Base-by-base conservation (phyloP, 2,329 filamentous ascomycete genomes). In the Huntiella decipiens region DNA sequence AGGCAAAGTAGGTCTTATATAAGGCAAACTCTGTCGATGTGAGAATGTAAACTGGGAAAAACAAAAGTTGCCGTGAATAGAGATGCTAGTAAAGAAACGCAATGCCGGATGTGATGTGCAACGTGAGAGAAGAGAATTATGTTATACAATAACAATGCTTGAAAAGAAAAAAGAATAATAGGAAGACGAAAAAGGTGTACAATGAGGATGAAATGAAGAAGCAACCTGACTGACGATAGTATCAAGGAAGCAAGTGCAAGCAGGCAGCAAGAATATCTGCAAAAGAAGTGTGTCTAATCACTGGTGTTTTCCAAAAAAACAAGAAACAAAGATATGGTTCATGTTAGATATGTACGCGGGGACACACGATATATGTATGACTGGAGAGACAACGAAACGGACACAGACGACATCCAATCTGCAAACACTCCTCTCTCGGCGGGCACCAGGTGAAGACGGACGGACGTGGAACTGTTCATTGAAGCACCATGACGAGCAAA, bases 281-380 rank as follows among this genome's bases (percentile, higher is more conserved):
- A 28, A 28, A 28, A 28, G 22, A 28, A 28, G 22, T 28, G 22
- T 28, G 22, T 28, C 22, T 28, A 28, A 19, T 28, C 7, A 38
- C 35, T 36, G 11, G 33, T 28, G 39, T 43, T 45, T 45, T 45
- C 41, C 39, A 36, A 32, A 19, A 38, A 5, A 38, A 5, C 42
- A 12, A 43, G 32, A 46, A 41, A 15, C 32, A 41, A 11, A 35
- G 31, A 42, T 28, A 28, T 28, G 6, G 22, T 28, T 28, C 22
- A 28, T 33, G 11, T 13, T 22, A 7, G 19, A 36, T n/a, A 36
- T 46, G 28, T 12, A 46, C 19, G 43, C 38, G 43, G 43, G 43
- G 38, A 45, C 28, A 17, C 35, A 19, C 28, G 15, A 38, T 45
- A 45, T 36, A 38, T 45, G 35, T 45, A 45, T 38, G 19, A 45